Conservation (phyloP, 208 protist species). For the Wallacemonas collosoma region DNA sequence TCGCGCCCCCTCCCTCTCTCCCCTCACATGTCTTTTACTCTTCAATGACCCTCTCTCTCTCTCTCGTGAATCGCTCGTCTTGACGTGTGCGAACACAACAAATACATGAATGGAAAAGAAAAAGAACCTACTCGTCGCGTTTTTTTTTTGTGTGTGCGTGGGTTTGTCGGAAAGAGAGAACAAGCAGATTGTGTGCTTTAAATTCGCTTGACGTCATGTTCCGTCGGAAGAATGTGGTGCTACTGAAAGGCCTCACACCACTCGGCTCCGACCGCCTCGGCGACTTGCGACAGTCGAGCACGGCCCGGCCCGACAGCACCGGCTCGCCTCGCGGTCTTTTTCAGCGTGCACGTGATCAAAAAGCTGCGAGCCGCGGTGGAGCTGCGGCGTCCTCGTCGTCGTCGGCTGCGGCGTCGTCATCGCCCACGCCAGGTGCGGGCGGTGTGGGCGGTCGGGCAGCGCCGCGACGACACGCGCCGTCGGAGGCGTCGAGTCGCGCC, state of each 20-base stretch:
- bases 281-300: background rate
- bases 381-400: background rate
- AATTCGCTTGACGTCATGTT: background rate
- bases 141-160: too few relatives aligned
- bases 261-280: conserved; percentile 11
- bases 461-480: conserved; percentile 28
- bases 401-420: background rate
- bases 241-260: conserved; percentile 1
- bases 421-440: background rate
- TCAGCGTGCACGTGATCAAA: conserved; percentile 3
- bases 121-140: too few relatives aligned
- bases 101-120: too few relatives aligned
- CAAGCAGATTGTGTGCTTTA: background rate
- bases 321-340: conserved; percentile 6
- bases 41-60: too few relatives aligned
- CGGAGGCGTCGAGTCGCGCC: conserved; percentile 25
- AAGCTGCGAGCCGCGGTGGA: background rate
- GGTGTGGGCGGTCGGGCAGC: conserved; percentile 20
- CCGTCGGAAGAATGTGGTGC: conserved; percentile 1
- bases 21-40: too few relatives aligned
- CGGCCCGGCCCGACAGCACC: conserved; percentile 1
- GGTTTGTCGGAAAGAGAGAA: too few relatives aligned
- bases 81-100: too few relatives aligned
- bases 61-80: too few relatives aligned
- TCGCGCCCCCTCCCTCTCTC: too few relatives aligned